Base-by-base conservation (phyloP, 352 stramenopile genomes). In the Pythium biforme region DNA sequence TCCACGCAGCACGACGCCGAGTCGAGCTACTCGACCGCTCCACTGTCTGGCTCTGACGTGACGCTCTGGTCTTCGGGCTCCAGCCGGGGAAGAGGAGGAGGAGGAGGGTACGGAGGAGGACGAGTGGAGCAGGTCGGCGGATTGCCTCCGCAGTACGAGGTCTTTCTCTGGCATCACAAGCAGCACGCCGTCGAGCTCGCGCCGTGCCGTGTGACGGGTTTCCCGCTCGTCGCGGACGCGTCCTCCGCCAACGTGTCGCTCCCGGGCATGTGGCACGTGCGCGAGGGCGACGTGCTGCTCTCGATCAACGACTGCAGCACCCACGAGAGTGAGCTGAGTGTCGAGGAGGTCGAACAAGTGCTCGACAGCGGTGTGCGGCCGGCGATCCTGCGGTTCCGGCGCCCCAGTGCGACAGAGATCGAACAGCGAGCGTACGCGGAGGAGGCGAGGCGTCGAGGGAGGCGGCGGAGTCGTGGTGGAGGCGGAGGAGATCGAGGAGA, bases 251-350 rank as follows among this genome's bases (percentile, higher is more conserved):
- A 89, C 65, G 65, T 77, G 31, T 69, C 75, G 43, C 68, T 90
- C 26, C 79, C 81, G 8, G 81, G 81, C 37, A 86, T 90, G 76
- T 89, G 77, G 77, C 77, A 80, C 49, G 67, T 89, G 37, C 73
- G 73, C 20, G 72, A 83, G 51, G 79, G 81, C 50, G 81, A 90
- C 47, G 71, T 76, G 3, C 60, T 90, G 25, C 68, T 90, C 48
- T 66, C 77, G 0, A 77, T 90, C 52, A 89, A 90, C 68, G 77
- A 79, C 17, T 64, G 34, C 19, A 86, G 65, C 62, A 72, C 72
- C 12, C 72, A 79, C 33, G 50, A 50, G 17, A 60, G 59, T 10
- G 60, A 45, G 39, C 68, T 81, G 60, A 60, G 68, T 10, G 80
- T 88, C 39, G 59, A 76, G 0, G 66, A 72, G 20, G 75, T 86